A percentile compares a stretch with the other conserved stretches of the same genome.
Evolutionary conservation across 139 green algal genomes (phyloP).

Genomic region (Cymbomonas tetramitiformis): DNA sequence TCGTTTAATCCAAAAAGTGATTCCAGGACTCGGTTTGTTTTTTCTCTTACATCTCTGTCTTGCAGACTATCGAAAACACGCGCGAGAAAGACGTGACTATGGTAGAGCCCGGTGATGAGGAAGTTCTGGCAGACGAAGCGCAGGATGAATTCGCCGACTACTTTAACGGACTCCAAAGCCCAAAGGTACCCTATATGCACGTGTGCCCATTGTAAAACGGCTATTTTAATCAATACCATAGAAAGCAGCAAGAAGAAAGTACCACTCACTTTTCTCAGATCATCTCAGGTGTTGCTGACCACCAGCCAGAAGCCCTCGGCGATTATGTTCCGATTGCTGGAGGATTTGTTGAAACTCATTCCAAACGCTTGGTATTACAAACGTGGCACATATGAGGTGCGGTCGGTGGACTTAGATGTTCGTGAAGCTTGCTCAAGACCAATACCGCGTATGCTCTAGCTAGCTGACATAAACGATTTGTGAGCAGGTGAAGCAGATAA

Average conservation of each 20-base stretch:
- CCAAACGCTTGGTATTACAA: constrained; percentile 35
- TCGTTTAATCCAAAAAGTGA: too few relatives aligned
- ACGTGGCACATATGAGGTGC: background rate
- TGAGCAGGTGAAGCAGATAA: constrained; percentile 40
- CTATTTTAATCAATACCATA: too few relatives aligned
- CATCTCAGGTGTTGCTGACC: constrained; percentile 83
- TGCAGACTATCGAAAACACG: constrained; percentile 70
- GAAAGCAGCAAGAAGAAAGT: too few relatives aligned
- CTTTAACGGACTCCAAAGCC: constrained; percentile 27
- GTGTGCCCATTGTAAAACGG: too few relatives aligned
- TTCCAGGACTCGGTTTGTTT: background rate
- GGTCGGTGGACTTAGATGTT: background rate
- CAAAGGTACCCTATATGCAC: too few relatives aligned
- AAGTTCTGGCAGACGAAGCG: constrained; percentile 58
- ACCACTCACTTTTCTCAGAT: too few relatives aligned
- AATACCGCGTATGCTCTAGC: background rate
- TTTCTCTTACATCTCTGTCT: too few relatives aligned
- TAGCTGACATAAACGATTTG: background rate
- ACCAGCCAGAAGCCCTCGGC: constrained; percentile 63
- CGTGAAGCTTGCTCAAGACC: background rate
- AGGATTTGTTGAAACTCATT: constrained; percentile 15
- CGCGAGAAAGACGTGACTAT: constrained; percentile 67
- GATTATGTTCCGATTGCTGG: constrained; percentile 69
- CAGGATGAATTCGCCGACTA: constrained; percentile 73
- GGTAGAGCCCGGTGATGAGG: constrained; percentile 46